Evolutionary conservation across 176 grass and related monocot species (phyloP).

Genomic region (Sorghum bicolor): DNA sequence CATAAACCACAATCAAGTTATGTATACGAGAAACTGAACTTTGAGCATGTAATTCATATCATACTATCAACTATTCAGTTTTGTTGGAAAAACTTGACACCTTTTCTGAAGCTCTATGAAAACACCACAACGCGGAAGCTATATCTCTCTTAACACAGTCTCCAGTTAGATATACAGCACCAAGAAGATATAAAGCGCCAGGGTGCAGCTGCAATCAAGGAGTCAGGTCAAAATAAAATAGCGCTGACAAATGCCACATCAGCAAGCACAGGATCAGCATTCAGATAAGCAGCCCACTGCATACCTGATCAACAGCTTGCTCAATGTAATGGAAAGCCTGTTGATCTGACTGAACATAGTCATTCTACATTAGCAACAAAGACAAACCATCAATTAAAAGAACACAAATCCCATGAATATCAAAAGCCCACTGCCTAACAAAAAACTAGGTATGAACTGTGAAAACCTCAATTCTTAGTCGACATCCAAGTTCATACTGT

Average conservation of each 20-base stretch:
- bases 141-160: constrained; percentile 92
- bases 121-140: constrained; percentile 91
- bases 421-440: not conserved
- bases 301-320: constrained; percentile 91
- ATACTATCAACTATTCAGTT: not conserved
- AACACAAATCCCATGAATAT: constrained; percentile 1
- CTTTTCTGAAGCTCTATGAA: constrained; percentile 95
- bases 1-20: not conserved
- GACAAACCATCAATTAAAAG: constrained; percentile 9
- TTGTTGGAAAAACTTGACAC: not conserved
- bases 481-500: constrained; percentile 87
- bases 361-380: constrained; percentile 58
- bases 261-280: constrained; percentile 15
- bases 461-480: constrained; percentile 77
- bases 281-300: constrained; percentile 30
- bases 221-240: constrained; percentile 9
- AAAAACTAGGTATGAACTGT: not conserved
- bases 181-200: constrained; percentile 91
- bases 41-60: not conserved
- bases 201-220: constrained; percentile 76
- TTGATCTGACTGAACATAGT: constrained; percentile 78
- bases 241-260: not conserved
- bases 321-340: constrained; percentile 95
- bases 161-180: constrained; percentile 85
- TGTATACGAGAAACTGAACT: not conserved